These are phyloP conservation scores for Lodderomyces metapsilosis DNA, from an alignment of 1,139 yeast species.

Conservation along the genomic window DNA sequence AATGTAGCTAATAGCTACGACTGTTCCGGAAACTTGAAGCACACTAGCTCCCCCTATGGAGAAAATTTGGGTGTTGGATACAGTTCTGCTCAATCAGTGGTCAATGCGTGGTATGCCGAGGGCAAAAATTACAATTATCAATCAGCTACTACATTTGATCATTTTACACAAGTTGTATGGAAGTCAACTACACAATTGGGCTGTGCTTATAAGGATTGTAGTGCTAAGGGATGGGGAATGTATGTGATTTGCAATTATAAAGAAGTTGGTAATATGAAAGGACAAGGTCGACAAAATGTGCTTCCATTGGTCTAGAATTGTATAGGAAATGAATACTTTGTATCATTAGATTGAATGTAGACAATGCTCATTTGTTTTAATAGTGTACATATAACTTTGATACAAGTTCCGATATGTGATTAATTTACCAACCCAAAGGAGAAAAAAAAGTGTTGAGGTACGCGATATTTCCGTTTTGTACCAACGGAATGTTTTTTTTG, in stretches of 20 bases:
- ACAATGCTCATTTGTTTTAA: too few species aligned
- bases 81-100: slow-evolving; percentile 51
- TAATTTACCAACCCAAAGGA: neutral
- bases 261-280: slow-evolving; percentile 46
- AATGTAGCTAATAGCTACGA: slow-evolving; percentile 61
- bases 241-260: slow-evolving; percentile 49
- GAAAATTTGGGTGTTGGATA: slow-evolving; percentile 85
- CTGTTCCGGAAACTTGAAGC: slow-evolving; percentile 68
- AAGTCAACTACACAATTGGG: slow-evolving; percentile 65
- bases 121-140: slow-evolving; percentile 55
- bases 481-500: slow-evolving; percentile 1
- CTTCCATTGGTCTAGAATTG: slow-evolving; percentile 18
- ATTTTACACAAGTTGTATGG: slow-evolving; percentile 89
- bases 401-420: neutral
- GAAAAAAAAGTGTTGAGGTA: neutral
- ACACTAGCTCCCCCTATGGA: slow-evolving; percentile 78
- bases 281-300: slow-evolving; percentile 51
- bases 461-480: slow-evolving; percentile 1
- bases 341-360: too few species aligned
- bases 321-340: neutral
- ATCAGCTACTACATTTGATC: slow-evolving; percentile 44
- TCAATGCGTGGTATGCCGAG: slow-evolving; percentile 84
- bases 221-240: slow-evolving; percentile 38
- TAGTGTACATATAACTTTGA: neutral
- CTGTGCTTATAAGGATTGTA: slow-evolving; percentile 55